Conservation (phyloP, 768 basidiomycete genomes). For the Termitomyces sp. region DNA sequence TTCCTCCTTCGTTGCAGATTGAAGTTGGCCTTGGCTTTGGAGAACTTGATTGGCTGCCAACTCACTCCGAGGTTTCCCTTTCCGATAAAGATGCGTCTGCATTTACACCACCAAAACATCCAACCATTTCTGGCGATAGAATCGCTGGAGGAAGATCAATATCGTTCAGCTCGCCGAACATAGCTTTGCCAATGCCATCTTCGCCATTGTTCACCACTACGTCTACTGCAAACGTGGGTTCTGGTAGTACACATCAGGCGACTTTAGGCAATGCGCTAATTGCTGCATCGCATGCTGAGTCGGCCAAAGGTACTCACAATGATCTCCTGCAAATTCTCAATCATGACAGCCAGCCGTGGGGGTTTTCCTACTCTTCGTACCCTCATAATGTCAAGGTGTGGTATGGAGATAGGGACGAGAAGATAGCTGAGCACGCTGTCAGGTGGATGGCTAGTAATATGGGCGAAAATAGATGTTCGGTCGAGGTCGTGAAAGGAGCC, state of each 20-base stretch:
- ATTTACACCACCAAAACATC: conserved; percentile 31
- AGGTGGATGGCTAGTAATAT: conserved; percentile 89
- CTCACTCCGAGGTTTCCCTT: conserved; percentile 20
- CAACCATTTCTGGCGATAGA: conserved; percentile 31
- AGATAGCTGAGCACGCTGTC: conserved; percentile 86
- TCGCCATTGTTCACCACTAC: conserved; percentile 42
- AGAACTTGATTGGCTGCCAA: conserved; percentile 46
- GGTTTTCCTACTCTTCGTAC: conserved; percentile 81
- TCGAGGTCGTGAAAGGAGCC: conserved; percentile 81
- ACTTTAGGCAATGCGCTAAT: conserved; percentile 86
- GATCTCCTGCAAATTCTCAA: conserved; percentile 92
- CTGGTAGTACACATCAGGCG: conserved; percentile 49
- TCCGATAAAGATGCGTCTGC: conserved; percentile 16
- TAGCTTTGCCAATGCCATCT: conserved; percentile 36
- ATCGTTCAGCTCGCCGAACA: conserved; percentile 56
- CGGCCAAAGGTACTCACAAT: conserved; percentile 82
- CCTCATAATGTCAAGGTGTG: conserved; percentile 76
- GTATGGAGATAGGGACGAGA: conserved; percentile 93
- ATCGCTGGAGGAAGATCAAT: conserved; percentile 62
- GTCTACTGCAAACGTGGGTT: conserved; percentile 22
- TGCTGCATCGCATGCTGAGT: conserved; percentile 93
- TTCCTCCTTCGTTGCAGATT: conserved; percentile 48
- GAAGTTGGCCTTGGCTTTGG: conserved; percentile 54
- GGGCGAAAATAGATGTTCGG: conserved; percentile 65
- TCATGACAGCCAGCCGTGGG: conserved; percentile 84